A percentile compares a stretch with the other conserved stretches of the same genome.
phyloP scores from a whole-genome alignment of 2,329 filamentous ascomycete genomes.

The Periconia digitata region DNA sequence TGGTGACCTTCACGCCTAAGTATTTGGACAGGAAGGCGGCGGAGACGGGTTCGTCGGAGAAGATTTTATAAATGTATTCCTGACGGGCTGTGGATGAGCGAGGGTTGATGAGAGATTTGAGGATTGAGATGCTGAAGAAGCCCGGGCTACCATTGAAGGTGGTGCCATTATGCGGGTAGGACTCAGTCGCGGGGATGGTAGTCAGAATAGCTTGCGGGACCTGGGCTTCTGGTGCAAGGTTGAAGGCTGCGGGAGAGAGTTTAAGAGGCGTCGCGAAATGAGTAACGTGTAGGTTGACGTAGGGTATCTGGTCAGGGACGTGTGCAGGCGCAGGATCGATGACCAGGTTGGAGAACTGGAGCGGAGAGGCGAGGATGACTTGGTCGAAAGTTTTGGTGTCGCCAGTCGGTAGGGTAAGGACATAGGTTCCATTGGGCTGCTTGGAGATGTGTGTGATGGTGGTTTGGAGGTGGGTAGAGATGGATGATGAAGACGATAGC shows the following conservation, averaged over 20 bases:
- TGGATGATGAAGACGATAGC: constrained; percentile 65
- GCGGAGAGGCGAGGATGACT: constrained; percentile 79
- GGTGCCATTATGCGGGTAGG: constrained; percentile 34
- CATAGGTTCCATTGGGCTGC: constrained; percentile 43
- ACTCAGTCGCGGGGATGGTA: constrained; percentile 67
- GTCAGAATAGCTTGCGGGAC: constrained; percentile 80
- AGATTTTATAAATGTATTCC: constrained; percentile 68
- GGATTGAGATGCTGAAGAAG: constrained; percentile 84
- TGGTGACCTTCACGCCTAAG: constrained; percentile 45
- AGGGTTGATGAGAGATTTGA: constrained; percentile 66
- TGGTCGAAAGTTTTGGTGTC: constrained; percentile 64
- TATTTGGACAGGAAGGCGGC: constrained; percentile 52
- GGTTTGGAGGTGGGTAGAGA: constrained; percentile 63
- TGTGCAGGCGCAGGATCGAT: constrained; percentile 48
- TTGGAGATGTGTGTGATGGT: constrained; percentile 62
- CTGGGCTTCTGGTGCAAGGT: constrained; percentile 56
- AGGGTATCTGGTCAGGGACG: constrained; percentile 76
- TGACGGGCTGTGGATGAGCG: constrained; percentile 23
- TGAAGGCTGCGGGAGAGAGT: constrained; percentile 75
- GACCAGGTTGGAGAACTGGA: constrained; percentile 74
- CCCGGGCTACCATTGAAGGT: constrained; percentile 63
- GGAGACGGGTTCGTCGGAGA: constrained; percentile 57
- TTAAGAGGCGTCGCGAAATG: constrained; percentile 76
- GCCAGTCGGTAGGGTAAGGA: constrained; percentile 39
- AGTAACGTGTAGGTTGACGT: constrained; percentile 84